Evolutionary conservation across 139 green algal species (phyloP), one percentile per base, ranked within the genome.

Genomic region (Tetraselmis striata): DNA sequence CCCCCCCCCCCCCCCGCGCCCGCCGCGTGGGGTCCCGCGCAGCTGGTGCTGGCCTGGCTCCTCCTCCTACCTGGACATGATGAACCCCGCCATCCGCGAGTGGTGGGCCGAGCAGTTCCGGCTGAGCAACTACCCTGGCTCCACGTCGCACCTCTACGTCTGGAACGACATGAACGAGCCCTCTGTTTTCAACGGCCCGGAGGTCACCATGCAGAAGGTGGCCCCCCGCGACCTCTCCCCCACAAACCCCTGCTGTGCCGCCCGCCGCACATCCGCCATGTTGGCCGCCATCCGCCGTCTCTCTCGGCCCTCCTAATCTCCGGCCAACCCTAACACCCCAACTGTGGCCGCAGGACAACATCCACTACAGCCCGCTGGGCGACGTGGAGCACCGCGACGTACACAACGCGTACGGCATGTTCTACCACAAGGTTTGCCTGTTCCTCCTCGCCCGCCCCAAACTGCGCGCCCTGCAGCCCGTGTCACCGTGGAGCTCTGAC

Each of bases 91-190:
- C 2, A 94, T 98, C 32, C 89, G 95, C 1, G 78, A 85, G 22
- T 99, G 97, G 97, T 99, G 97, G 97, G 90, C 95, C 0, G 59
- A 84, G 77, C 94, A 96, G 85, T 98, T 98, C 84, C 85, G 85
- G 0, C 85, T 94, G n/a, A 84, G 87, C 77, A 89, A 88, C 77
- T 99, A 98, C 89, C 28, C 91, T 77, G 94, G 94, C 77, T 94
- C 86, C 82, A 98, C 95, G 2, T 80, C 87, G 59, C 84, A 95
- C 83, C 92, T 99, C 75, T 98, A 99, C 91, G 97, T 98, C 79
- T 99, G 97, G 97, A 99, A 99, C 87, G 97, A 99, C 89, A 99
- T 99, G 97, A 99, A 99, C 85, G 97, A 99, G 92, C 97, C 97
- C 0, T 95, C 88, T 28, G 97, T 99, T 27, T 99, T 99, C 92